Percentiles rank a stretch among this genome's conserved stretches.
Evolutionary conservation across 1,139 yeast species (phyloP).

Genomic region (Suhomyces choctaworum): DNA sequence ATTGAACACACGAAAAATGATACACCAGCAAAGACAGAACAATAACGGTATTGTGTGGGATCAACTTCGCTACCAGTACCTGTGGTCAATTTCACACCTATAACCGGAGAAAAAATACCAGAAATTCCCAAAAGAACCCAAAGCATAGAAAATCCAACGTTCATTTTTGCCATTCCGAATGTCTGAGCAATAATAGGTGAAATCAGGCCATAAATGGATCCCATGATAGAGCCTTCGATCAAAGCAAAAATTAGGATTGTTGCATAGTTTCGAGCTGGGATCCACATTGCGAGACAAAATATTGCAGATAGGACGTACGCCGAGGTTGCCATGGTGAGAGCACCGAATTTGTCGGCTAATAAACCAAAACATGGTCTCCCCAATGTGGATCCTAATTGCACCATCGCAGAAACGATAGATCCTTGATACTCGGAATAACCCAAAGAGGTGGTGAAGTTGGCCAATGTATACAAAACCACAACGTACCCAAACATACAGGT

Average conservation of each 20-base stretch:
- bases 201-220: constrained; percentile 38
- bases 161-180: constrained; percentile 50
- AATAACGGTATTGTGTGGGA: constrained; percentile 48
- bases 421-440: constrained; percentile 35
- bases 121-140: constrained; percentile 50
- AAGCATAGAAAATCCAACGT: constrained; percentile 47
- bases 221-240: constrained; percentile 52
- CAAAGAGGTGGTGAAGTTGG: constrained; percentile 30
- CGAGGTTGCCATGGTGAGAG: constrained; percentile 42
- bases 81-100: constrained; percentile 50
- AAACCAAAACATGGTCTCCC: constrained; percentile 50
- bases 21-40: constrained; percentile 55
- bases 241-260: constrained; percentile 50
- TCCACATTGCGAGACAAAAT: constrained; percentile 57
- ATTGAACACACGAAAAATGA: constrained; percentile 47
- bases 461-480: constrained; percentile 37
- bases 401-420: constrained; percentile 53
- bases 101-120: constrained; percentile 53
- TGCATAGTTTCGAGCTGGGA: constrained; percentile 55
- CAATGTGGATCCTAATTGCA: constrained; percentile 41
- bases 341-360: constrained; percentile 47
- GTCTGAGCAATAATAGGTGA: constrained; percentile 28
- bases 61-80: constrained; percentile 27
- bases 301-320: constrained; percentile 37
- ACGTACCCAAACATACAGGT: constrained; percentile 43